Evolutionary conservation across 768 basidiomycete species (phyloP).

Genomic region (Collybiopsis luxurians): DNA sequence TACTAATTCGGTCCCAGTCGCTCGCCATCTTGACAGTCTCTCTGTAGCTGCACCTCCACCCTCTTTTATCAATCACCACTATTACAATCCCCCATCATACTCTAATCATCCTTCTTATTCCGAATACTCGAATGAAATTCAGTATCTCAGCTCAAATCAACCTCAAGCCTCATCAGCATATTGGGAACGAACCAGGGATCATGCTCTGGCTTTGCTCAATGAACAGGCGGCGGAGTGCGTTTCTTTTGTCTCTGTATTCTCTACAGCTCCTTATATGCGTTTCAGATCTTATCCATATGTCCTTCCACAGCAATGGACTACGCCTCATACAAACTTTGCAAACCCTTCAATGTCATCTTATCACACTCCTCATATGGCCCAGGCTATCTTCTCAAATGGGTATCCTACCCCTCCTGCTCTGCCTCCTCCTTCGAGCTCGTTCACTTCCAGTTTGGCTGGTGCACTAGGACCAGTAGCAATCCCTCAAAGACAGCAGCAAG

Average conservation of each 20-base stretch:
- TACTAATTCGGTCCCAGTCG: conserved; percentile 43
- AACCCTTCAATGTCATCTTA: conserved; percentile 36
- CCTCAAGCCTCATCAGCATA: conserved; percentile 39
- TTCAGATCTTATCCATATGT: conserved; percentile 41
- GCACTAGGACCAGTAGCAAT: conserved; percentile 56
- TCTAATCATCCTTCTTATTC: conserved; percentile 19
- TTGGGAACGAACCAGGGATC: conserved; percentile 63
- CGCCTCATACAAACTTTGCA: conserved; percentile 16
- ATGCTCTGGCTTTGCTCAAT: conserved; percentile 58
- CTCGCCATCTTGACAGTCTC: conserved; percentile 62
- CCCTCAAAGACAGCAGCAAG: conserved; percentile 14
- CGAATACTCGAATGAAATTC: conserved; percentile 63
- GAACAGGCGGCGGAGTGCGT: conserved; percentile 51
- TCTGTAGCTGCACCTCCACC: conserved; percentile 58
- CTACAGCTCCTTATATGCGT: conserved; percentile 14
- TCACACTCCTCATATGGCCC: conserved; percentile 56
- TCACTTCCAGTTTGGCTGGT: conserved; percentile 54
- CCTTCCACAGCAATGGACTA: conserved; percentile 34
- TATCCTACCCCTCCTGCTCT: conserved; percentile 76
- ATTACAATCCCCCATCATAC: conserved; percentile 57
- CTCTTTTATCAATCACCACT: conserved; percentile 59
- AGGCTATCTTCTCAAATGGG: conserved; percentile 56
- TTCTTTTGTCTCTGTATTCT: conserved; percentile 5
- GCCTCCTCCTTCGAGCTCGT: conserved; percentile 58
- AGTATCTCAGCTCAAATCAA: conserved; percentile 49